Conservation (phyloP, 116 monocot genomes). For the Dioscorea cayenensis region DNA sequence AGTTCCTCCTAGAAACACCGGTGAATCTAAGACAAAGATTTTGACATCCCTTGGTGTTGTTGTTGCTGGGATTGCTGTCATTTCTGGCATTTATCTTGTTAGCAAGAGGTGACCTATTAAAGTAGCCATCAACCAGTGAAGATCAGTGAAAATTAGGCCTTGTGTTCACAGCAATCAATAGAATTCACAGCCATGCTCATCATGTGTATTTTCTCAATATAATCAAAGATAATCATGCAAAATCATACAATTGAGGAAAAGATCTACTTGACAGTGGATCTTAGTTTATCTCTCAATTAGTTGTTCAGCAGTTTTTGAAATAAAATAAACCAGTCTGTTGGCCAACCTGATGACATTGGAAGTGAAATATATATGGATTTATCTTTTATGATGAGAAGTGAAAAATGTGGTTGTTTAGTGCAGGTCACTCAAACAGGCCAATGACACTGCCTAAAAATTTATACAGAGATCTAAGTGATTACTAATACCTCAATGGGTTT, state of each 20-base stretch:
- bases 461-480: background rate
- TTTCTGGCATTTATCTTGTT: slow-evolving; percentile 59
- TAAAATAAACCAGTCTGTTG: too few species aligned
- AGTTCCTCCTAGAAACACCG: slow-evolving; percentile 28
- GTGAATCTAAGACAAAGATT: slow-evolving; percentile 33
- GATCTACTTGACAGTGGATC: too few species aligned
- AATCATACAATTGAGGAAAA: too few species aligned
- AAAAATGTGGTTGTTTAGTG: background rate
- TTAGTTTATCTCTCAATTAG: too few species aligned
- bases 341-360: too few species aligned
- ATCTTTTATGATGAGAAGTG: background rate
- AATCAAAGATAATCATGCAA: too few species aligned
- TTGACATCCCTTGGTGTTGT: slow-evolving; percentile 49
- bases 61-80: slow-evolving; percentile 31
- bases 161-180: background rate
- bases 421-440: background rate
- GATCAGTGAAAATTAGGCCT: background rate
- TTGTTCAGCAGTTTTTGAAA: too few species aligned
- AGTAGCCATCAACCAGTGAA: background rate
- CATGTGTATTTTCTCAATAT: background rate
- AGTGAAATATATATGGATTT: background rate
- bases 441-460: background rate
- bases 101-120: slow-evolving; percentile 25
- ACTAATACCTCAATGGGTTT: background rate
- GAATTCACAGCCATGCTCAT: background rate